These are phyloP conservation scores for Fragilaria crotonensis DNA, from an alignment of 108 stramenopile species.

Conservation along the genomic window DNA sequence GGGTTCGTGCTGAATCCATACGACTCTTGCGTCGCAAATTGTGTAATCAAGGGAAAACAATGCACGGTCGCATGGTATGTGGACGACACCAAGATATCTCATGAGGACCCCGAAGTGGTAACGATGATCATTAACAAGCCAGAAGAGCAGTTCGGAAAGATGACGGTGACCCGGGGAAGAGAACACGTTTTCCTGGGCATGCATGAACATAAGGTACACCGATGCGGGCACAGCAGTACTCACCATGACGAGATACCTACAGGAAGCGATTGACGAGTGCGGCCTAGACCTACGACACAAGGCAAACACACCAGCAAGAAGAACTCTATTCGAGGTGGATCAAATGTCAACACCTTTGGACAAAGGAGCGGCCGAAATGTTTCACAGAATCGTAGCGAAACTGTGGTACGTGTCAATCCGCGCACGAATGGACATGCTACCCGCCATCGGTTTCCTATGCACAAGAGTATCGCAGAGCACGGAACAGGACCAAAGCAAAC, in stretches of 20 bases:
- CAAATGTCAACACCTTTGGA: neutral
- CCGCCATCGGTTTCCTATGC: neutral
- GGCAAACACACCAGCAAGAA: neutral
- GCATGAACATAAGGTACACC: conserved; percentile 29
- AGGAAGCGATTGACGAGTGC: conserved; percentile 12
- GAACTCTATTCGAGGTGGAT: neutral
- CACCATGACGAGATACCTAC: conserved; percentile 22
- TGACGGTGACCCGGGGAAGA: conserved; percentile 16
- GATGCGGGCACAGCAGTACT: conserved; percentile 12
- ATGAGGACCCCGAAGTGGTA: conserved; percentile 8
- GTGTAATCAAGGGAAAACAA: conserved; percentile 18
- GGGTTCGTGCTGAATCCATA: conserved; percentile 4
- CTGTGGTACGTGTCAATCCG: neutral
- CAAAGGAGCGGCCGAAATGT: neutral
- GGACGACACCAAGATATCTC: conserved; percentile 42
- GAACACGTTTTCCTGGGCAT: conserved; percentile 38
- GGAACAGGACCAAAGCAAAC: neutral
- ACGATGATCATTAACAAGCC: conserved; percentile 2
- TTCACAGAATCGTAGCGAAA: neutral
- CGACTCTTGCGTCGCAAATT: conserved; percentile 15
- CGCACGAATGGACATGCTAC: neutral
- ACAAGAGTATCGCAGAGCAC: neutral
- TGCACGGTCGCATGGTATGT: conserved; percentile 20
- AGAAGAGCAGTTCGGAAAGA: conserved; percentile 10
- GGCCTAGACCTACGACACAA: neutral